A percentile compares a stretch with the other conserved stretches of the same genome.
phyloP scores from a whole-genome alignment of 331 rosid species.

The Acacia concinna region DNA sequence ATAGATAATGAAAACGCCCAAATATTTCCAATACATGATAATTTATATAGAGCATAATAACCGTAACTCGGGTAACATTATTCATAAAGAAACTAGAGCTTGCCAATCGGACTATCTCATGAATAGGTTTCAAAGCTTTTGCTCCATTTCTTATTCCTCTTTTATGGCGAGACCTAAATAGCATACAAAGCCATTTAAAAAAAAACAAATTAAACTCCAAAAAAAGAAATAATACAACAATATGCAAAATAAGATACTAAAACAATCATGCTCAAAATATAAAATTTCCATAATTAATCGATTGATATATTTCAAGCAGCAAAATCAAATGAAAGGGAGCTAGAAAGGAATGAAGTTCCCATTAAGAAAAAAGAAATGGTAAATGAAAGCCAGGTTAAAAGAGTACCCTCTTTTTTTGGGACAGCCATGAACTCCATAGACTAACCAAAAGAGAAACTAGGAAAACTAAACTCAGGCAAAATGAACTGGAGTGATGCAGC shows the following conservation, averaged over 20 bases:
- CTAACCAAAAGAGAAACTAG: constrained; percentile 32
- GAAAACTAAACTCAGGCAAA: constrained; percentile 65
- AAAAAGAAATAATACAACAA: neutral
- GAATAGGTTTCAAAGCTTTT: constrained; percentile 80
- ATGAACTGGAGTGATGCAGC: constrained; percentile 36
- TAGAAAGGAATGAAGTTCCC: neutral
- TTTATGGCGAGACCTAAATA: constrained; percentile 67
- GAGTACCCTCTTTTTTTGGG: constrained; percentile 66
- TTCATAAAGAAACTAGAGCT: constrained; percentile 29
- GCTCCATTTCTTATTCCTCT: constrained; percentile 94
- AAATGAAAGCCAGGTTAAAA: neutral
- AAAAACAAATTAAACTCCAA: neutral
- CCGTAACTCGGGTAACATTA: neutral
- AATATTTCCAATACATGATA: constrained; percentile 15
- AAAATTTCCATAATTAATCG: neutral
- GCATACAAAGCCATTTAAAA: constrained; percentile 9
- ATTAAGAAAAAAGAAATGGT: constrained; percentile 11
- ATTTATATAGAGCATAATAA: neutral
- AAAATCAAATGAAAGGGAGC: constrained; percentile 5
- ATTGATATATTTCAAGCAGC: neutral
- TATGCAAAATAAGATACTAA: constrained; percentile 9
- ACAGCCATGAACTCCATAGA: constrained; percentile 75
- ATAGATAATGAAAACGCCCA: neutral
- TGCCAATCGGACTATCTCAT: constrained; percentile 73
- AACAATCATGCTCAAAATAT: constrained; percentile 1